Base-by-base conservation (phyloP, 2,329 filamentous ascomycete species). In the Beauveria rudraprayagi region DNA sequence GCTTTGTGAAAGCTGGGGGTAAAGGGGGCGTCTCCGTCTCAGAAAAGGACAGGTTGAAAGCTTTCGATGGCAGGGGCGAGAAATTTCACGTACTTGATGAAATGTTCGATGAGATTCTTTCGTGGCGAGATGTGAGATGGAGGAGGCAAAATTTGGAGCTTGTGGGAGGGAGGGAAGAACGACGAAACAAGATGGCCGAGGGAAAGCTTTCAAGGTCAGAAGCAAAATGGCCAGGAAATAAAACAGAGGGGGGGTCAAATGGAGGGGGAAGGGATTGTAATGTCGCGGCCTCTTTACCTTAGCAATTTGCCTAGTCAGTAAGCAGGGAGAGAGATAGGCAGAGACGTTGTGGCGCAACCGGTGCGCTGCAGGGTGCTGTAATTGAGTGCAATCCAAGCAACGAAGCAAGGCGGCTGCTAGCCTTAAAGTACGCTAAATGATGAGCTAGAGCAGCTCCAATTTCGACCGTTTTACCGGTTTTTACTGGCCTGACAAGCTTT, bases 151-250 rank as follows among this genome's bases (percentile, higher is more conserved):
- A 28, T 41, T 22, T 41, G 48, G 17, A 47, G 48, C 53, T 50
- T 48, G 46, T 56, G 28, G 16, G 44, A 54, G 44, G 54, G 52
- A 56, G 53, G 59, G 55, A n/a, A 47, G 41, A 44, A 19, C 22
- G 22, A 22, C 22, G 46, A 11, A 54, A 8, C 17, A 14, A 34
- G 34, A 61, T 19, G 54, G 54, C 47, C 24, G 46, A 51, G 47
- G 47, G 46, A 34, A 17, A 51, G 56, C 47, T 46, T 57, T 52
- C 56, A 52, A 53, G 37, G 48, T 60, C 56, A 60, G 56, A 60
- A 60, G 56, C 56, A 37, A 58, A 46, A 53, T 52, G 34, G 37
- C 56, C 34, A 26, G 56, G 48, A 51, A 58, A 52, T 43, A 50
- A 52, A 60, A 54, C 57, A 44, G 52, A 56, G 59, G 53, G 60